Conservation (phyloP, 805 yeast species). For the Candida maesae region DNA sequence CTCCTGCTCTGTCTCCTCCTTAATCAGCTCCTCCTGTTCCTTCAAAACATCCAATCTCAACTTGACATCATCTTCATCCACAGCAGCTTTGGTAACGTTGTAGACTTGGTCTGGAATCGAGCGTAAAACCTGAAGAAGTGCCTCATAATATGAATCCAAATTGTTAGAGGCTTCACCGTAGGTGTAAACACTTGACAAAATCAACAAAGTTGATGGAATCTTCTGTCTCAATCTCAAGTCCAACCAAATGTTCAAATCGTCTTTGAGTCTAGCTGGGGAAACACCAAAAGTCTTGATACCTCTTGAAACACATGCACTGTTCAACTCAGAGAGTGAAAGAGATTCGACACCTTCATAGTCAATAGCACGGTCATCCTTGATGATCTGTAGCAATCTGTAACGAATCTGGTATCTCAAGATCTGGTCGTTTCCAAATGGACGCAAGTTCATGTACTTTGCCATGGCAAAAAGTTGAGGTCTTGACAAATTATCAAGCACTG, state of each 20-base stretch:
- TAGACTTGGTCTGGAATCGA: constrained; percentile 94
- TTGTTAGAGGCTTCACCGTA: constrained; percentile 59
- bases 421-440: constrained; percentile 91
- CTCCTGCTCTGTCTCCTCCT: constrained; percentile 82
- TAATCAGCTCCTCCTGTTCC: constrained; percentile 79
- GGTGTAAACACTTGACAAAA: constrained; percentile 84
- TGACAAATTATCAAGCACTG: constrained; percentile 86
- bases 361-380: constrained; percentile 86
- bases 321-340: constrained; percentile 73
- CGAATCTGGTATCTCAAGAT: constrained; percentile 91
- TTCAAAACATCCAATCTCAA: constrained; percentile 69
- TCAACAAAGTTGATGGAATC: constrained; percentile 86
- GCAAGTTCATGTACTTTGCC: constrained; percentile 86
- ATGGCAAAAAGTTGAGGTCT: constrained; percentile 89
- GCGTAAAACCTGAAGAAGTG: constrained; percentile 78
- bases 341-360: constrained; percentile 92
- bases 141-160: constrained; percentile 68
- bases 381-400: constrained; percentile 84
- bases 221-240: constrained; percentile 84
- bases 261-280: constrained; percentile 78
- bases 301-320: constrained; percentile 87
- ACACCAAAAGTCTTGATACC: constrained; percentile 82
- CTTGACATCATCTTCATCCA: constrained; percentile 54
- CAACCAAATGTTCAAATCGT: constrained; percentile 81
- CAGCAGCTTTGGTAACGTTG: constrained; percentile 91